Evolutionary conservation across 176 grass and related monocot genomes (phyloP), one percentile per base, ranked within the genome.

Genomic region (Carex cristatella): DNA sequence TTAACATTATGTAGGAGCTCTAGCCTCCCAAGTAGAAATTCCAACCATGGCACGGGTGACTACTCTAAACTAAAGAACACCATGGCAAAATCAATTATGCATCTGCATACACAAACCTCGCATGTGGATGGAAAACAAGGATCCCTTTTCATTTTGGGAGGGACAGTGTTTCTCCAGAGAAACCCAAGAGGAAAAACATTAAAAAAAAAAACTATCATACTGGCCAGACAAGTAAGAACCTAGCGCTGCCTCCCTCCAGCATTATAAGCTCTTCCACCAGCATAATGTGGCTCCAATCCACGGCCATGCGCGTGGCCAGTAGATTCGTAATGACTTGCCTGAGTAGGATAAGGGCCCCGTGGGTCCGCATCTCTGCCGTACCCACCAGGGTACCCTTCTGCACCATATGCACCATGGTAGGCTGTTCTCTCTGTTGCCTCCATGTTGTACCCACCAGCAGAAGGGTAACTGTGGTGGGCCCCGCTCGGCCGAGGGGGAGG

Each of bases 261-360:
- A 84, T 84, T 94, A 79, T 99, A 99, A 86, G 81, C 86, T 89
- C 97, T 89, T 31, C 93, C 91, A 12, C 93, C 86, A 33, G 91
- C 81, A 76, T 94, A 92, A 61, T 85, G 89, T 19, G 86, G 81
- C 61, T 85, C 89, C 16, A 85, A 67, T 66, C 91, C 89, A 15
- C 77, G 87, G 40, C 87, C 90, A 81, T 74, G 93, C 55, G 79
- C 54, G 16, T 82, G 85, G 55, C 85, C 93, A 77, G 83, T 83
- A 40, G 68, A 69, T 2, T 89, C 85, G 4, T 86, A 83, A 83
- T n/a, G 85, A 28, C 86, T 88, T 12, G 91, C 88, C 65, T 61
- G 84, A 38, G 85, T 85, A 16, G 70, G 79, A 9, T 87, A 88
- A 83, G 91, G 64, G 54, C 88, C 91, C 5, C 86, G 93, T 14